These are phyloP conservation scores for Fusarium cicatricum DNA, from an alignment of 2,329 filamentous ascomycete genomes.

Conservation along the genomic window DNA sequence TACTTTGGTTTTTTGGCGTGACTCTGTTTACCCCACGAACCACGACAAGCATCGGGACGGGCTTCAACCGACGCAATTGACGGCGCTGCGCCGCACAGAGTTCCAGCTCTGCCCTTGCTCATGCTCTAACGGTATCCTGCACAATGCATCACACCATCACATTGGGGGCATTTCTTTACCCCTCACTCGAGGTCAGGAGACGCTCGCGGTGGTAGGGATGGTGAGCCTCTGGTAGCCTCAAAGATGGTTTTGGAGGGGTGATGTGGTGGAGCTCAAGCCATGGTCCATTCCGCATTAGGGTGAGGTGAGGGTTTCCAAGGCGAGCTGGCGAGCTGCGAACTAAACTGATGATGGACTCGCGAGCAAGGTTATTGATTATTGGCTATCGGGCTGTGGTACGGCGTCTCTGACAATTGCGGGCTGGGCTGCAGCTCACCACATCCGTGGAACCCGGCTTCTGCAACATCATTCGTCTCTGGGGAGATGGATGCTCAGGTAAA, in stretches of 20 bases:
- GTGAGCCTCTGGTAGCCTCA: slow-evolving; percentile 16
- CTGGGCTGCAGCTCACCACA: slow-evolving; percentile 33
- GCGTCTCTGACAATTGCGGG: slow-evolving; percentile 38
- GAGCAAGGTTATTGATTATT: slow-evolving; percentile 29
- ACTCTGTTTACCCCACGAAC: slow-evolving; percentile 35
- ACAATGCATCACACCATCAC: slow-evolving; percentile 40
- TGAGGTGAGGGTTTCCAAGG: slow-evolving; percentile 19
- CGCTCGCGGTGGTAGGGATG: slow-evolving; percentile 26
- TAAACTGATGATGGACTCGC: slow-evolving; percentile 25
- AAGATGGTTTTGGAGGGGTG: slow-evolving; percentile 31
- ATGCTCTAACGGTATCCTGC: slow-evolving; percentile 42
- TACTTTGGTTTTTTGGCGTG: slow-evolving; percentile 34
- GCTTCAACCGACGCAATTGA: not conserved
- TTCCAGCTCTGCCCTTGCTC: slow-evolving; percentile 24
- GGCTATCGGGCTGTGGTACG: slow-evolving; percentile 25
- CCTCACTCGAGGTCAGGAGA: slow-evolving; percentile 42
- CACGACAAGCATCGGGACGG: not conserved
- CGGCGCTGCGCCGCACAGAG: slow-evolving; percentile 22
- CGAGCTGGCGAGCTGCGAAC: slow-evolving; percentile 37
- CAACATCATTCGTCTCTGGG: slow-evolving; percentile 35
- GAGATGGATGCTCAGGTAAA: slow-evolving; percentile 31
- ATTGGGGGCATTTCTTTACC: slow-evolving; percentile 34
- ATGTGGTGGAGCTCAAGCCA: slow-evolving; percentile 37
- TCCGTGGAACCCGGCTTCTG: slow-evolving; percentile 29
- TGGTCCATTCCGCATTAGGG: slow-evolving; percentile 40